phyloP scores from a whole-genome alignment of 2,329 filamentous ascomycete genomes.

The Hypoxylon sp. region DNA sequence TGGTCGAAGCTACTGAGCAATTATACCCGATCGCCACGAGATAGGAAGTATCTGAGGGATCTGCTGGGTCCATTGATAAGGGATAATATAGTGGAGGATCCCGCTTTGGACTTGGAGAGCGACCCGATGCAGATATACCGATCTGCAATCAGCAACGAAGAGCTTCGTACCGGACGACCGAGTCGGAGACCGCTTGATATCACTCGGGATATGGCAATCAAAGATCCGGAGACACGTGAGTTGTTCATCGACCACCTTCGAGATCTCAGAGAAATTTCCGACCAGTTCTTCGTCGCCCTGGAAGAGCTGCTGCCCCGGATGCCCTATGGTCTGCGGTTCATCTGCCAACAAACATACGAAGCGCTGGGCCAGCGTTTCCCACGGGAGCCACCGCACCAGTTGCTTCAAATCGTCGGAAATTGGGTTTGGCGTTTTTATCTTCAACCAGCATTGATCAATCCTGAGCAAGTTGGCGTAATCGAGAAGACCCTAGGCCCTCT shows the following conservation, averaged over 20 bases:
- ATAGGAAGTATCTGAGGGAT: slow-evolving; percentile 91
- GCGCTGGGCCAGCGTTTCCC: slow-evolving; percentile 79
- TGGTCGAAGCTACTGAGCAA: slow-evolving; percentile 87
- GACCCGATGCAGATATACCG: slow-evolving; percentile 98
- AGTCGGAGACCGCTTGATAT: slow-evolving; percentile 85
- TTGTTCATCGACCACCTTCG: slow-evolving; percentile 95
- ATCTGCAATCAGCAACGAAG: slow-evolving; percentile 95
- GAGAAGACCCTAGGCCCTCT: slow-evolving; percentile 88
- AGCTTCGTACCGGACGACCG: slow-evolving; percentile 86
- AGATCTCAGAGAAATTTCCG: slow-evolving; percentile 91
- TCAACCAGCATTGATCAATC: slow-evolving; percentile 85
- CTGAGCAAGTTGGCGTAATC: slow-evolving; percentile 91
- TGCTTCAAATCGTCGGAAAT: slow-evolving; percentile 84
- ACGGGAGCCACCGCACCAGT: slow-evolving; percentile 76
- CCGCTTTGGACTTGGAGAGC: slow-evolving; percentile 90
- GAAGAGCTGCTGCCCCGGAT: slow-evolving; percentile 87
- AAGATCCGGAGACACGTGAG: slow-evolving; percentile 89
- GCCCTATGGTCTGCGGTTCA: slow-evolving; percentile 90
- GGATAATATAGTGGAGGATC: slow-evolving; percentile 92
- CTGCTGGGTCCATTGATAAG: slow-evolving; percentile 85
- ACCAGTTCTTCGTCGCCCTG: slow-evolving; percentile 83
- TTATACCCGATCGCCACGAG: slow-evolving; percentile 89
- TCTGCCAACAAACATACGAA: slow-evolving; percentile 87
- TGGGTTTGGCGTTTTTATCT: slow-evolving; percentile 97
- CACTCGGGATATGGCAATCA: slow-evolving; percentile 91